These are phyloP conservation scores for Stentor coeruleus DNA, from an alignment of 73 alveolate species.

Conservation along the genomic window DNA sequence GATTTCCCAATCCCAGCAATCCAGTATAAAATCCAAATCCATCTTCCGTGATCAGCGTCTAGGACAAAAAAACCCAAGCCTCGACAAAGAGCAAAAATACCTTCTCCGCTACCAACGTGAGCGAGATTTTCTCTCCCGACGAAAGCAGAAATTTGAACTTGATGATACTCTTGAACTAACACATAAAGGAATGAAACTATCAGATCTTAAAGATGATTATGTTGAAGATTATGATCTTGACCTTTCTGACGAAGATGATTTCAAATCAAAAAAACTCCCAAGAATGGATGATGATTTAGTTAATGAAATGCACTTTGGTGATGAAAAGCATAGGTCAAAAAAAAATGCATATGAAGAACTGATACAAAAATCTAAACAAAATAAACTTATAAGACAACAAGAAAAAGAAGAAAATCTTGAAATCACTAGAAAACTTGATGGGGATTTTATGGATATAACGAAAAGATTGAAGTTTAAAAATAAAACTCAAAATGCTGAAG, in stretches of 20 bases:
- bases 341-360: slow-evolving; percentile 15
- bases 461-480: slow-evolving; percentile 2
- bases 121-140: slow-evolving; percentile 1
- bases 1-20: neutral
- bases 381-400: slow-evolving; percentile 9
- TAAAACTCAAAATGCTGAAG: neutral
- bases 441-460: neutral
- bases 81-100: slow-evolving; percentile 2
- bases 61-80: neutral
- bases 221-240: slow-evolving; percentile 18
- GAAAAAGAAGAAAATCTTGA: slow-evolving; percentile 16
- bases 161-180: slow-evolving; percentile 5
- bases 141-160: slow-evolving; percentile 14
- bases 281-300: slow-evolving; percentile 6
- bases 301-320: slow-evolving; percentile 19
- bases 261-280: neutral
- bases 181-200: neutral
- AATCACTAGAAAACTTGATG: slow-evolving; percentile 19
- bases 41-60: slow-evolving; percentile 17
- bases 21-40: neutral
- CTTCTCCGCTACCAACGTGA: slow-evolving; percentile 8
- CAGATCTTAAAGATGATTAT: slow-evolving; percentile 2
- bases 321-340: neutral
- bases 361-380: neutral
- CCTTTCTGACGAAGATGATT: slow-evolving; percentile 11